Evolutionary conservation across 129 eudicot species (phyloP).

Genomic region (Erigeron canadensis): DNA sequence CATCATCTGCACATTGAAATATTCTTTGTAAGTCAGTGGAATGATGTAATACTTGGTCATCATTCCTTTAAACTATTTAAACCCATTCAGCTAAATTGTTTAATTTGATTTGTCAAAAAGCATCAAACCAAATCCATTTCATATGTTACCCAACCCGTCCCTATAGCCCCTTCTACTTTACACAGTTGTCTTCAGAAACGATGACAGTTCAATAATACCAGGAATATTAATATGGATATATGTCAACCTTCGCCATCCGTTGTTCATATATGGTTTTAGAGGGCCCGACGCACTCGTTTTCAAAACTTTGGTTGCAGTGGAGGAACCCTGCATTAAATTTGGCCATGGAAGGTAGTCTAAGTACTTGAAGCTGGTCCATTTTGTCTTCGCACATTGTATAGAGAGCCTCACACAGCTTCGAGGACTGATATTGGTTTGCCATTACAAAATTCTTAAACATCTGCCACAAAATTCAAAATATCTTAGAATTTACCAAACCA

Average conservation of each 20-base stretch:
- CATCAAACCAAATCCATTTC: too few relatives aligned
- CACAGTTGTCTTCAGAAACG: too few relatives aligned
- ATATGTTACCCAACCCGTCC: too few relatives aligned
- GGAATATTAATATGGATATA: background rate
- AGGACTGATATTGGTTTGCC: slow-evolving; percentile 79
- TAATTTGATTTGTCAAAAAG: too few relatives aligned
- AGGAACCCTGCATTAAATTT: slow-evolving; percentile 89
- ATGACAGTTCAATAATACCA: too few relatives aligned
- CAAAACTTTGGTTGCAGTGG: slow-evolving; percentile 87
- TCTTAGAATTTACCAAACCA: background rate
- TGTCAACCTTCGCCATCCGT: slow-evolving; percentile 81
- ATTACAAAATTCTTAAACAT: slow-evolving; percentile 59
- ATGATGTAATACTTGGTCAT: background rate
- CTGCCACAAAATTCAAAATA: slow-evolving; percentile 47
- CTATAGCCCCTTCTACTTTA: too few relatives aligned
- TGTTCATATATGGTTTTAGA: slow-evolving; percentile 73
- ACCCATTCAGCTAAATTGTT: too few relatives aligned
- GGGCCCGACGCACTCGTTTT: slow-evolving; percentile 82
- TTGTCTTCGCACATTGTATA: slow-evolving; percentile 85
- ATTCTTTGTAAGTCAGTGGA: background rate
- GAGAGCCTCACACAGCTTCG: slow-evolving; percentile 79
- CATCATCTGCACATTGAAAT: slow-evolving; percentile 64
- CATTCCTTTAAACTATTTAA: background rate
- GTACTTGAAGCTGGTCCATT: slow-evolving; percentile 97
- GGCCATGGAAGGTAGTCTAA: slow-evolving; percentile 97